Evolutionary conservation across 768 basidiomycete species (phyloP).

Genomic region (Psilocybe subaeruginosa): DNA sequence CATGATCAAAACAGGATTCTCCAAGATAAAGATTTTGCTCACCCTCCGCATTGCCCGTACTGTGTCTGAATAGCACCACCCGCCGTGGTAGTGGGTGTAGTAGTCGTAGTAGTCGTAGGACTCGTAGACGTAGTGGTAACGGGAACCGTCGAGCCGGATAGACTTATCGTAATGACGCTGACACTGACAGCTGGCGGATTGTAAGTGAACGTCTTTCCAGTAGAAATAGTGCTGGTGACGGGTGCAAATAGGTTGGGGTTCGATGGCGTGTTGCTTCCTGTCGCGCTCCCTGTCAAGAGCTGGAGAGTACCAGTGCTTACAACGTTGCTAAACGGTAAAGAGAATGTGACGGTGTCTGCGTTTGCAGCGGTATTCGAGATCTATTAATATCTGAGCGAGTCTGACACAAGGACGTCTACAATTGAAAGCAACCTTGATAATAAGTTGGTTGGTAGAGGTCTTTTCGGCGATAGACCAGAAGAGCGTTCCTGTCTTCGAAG

Average conservation of each 20-base stretch:
- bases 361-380: constrained; percentile 51
- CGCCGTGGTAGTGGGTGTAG: too few relatives aligned
- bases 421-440: constrained; percentile 55
- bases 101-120: too few relatives aligned
- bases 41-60: too few relatives aligned
- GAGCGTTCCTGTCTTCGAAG: constrained; percentile 46
- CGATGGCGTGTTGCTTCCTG: constrained; percentile 57
- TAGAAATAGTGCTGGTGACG: constrained; percentile 41
- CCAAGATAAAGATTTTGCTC: too few relatives aligned
- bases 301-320: constrained; percentile 45
- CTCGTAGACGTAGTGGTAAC: too few relatives aligned
- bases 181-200: constrained; percentile 51
- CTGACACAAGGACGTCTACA: not conserved
- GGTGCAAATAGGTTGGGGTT: constrained; percentile 54
- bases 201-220: constrained; percentile 57
- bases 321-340: constrained; percentile 55
- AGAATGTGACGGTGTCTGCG: constrained; percentile 47
- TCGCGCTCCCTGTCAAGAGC: constrained; percentile 49
- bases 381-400: constrained; percentile 30
- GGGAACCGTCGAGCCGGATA: not conserved
- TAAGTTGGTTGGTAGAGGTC: constrained; percentile 40
- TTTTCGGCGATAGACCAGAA: constrained; percentile 62
- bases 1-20: too few relatives aligned
- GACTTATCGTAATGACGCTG: constrained; percentile 35
- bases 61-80: too few relatives aligned